Percentiles rank a stretch among this genome's conserved stretches.
Conservation (phyloP, 495 filamentous ascomycete species). For the Elasticomyces elasticus region DNA sequence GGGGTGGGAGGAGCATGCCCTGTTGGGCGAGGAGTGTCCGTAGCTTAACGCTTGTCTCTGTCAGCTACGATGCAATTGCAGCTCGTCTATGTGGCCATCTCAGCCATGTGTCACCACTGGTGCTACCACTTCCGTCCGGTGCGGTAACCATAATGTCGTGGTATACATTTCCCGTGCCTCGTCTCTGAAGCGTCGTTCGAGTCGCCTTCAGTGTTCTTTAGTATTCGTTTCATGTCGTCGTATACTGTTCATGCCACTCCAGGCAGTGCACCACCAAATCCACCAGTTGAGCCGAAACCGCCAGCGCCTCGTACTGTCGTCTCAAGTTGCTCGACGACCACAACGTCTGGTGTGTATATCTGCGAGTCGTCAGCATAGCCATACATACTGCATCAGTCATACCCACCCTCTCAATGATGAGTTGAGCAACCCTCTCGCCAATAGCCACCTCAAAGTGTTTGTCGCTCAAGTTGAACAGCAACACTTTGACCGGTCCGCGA, state of each 20-base stretch:
- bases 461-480: conserved; percentile 86
- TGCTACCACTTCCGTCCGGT: not conserved
- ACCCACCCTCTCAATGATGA: conserved; percentile 69
- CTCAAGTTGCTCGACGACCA: conserved; percentile 77
- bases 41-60: not conserved
- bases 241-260: not conserved
- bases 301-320: conserved; percentile 84
- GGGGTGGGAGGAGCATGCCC: conserved; percentile 42
- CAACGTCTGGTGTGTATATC: conserved; percentile 84
- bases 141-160: not conserved
- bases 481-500: conserved; percentile 81
- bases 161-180: too few relatives aligned
- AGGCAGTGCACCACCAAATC: conserved; percentile 30
- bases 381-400: not conserved
- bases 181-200: too few relatives aligned
- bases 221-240: not conserved
- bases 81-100: too few relatives aligned
- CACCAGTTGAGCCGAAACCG: conserved; percentile 89
- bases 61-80: not conserved
- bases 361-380: conserved; percentile 23
- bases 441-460: conserved; percentile 70
- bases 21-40: conserved; percentile 31
- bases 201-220: too few relatives aligned
- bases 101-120: too few relatives aligned
- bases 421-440: conserved; percentile 85